Evolutionary conservation across 148 eudicot genomes (phyloP).

Genomic region (Amaranthus palmeri): DNA sequence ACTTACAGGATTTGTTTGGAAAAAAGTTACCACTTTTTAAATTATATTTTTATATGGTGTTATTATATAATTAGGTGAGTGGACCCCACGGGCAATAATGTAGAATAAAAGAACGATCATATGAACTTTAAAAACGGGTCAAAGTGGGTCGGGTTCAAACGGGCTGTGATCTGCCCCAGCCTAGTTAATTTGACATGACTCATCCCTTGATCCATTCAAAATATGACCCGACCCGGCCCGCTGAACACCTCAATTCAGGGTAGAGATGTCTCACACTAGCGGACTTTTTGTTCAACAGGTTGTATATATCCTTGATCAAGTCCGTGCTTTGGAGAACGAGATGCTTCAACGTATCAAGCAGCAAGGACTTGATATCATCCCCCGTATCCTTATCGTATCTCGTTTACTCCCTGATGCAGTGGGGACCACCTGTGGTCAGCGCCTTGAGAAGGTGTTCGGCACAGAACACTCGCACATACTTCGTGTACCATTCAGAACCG

Average conservation of each 20-base stretch:
- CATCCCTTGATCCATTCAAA: no score
- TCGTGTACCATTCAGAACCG: constrained; percentile 91
- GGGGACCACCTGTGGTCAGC: constrained; percentile 94
- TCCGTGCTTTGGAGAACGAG: constrained; percentile 95
- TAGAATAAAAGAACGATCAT: no score
- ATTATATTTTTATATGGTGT: no score
- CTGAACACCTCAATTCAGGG: background rate
- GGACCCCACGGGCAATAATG: no score
- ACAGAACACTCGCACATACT: constrained; percentile 88
- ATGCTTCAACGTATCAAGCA: constrained; percentile 89
- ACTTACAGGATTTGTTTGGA: no score
- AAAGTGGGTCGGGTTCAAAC: no score
- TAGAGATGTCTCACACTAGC: background rate
- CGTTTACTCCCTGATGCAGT: constrained; percentile 92
- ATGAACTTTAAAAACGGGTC: no score
- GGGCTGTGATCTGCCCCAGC: no score
- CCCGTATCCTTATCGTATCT: constrained; percentile 90
- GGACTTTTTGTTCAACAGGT: constrained; percentile 34
- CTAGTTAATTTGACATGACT: no score
- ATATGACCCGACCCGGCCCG: no score
- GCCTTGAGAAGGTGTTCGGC: constrained; percentile 86
- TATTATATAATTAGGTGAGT: no score
- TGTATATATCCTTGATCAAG: constrained; percentile 98
- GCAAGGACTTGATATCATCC: constrained; percentile 87
- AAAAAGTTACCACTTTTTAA: no score